Evolutionary conservation across 2,329 filamentous ascomycete species (phyloP), one percentile per base, ranked within the genome.

Genomic region (Didymella lethalis): DNA sequence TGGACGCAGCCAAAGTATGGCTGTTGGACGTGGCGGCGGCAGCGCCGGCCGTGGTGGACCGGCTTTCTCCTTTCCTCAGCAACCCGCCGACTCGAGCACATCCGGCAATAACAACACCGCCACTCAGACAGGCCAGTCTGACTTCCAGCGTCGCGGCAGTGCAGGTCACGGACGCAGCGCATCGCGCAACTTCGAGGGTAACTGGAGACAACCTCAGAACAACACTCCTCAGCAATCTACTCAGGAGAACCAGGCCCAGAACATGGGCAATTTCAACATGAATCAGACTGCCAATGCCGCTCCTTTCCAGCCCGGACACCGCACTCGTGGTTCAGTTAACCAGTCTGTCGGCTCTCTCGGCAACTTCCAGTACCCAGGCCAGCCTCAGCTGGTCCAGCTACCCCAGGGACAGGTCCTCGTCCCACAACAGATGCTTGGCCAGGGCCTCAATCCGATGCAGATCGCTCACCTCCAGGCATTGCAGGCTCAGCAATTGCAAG

Each of bases 161-260:
- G 85, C 87, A 65, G 90, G 92, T 56, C 95, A 99, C 76, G 89
- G 86, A 64, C 88, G 95, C 62, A 90, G 89, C 31, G 87, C 87
- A 11, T 99, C 95, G 25, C 88, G 95, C 64, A 99, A 98, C 80
- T 98, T 98, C 73, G 95, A 99, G 68, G 89, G 93, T 71, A 99
- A 99, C 80, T 99, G 95, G 95, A 91, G 95, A 71, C 96, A 93
- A 72, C 93, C 91, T 68, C 86, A 86, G 67, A 80, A 78, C 50
- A 81, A 81, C 59, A 66, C 60, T 49, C 83, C 83, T 63, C 84
- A 84, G 70, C 72, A 75, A 66, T 83, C 85, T 65, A 84, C 72
- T 36, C 76, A 77, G 58, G 79, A 82, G 49, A 77, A 74, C 61
- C 79, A 81, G 64, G 62, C 74, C 57, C 76, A 77, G 64, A 82